phyloP scores from a whole-genome alignment of 106 monocot genomes.

The Phalaenopsis equestris region DNA sequence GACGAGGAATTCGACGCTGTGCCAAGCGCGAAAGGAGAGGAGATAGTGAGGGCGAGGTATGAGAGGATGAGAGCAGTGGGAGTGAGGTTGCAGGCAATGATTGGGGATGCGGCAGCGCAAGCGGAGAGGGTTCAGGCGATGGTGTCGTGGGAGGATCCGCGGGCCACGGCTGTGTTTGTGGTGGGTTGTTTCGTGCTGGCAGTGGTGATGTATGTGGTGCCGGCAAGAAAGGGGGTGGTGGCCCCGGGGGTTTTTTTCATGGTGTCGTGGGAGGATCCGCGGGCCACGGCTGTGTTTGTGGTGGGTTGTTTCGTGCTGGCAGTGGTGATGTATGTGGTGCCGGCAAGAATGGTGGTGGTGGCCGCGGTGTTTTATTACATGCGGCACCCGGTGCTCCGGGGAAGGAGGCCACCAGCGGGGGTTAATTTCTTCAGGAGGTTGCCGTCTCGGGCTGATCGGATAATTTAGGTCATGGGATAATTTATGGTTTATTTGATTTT shows the following conservation, averaged over 20 bases:
- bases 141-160: slow-evolving; percentile 69
- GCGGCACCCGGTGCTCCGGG: slow-evolving; percentile 18
- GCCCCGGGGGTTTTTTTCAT: slow-evolving; percentile 67
- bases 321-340: slow-evolving; percentile 45
- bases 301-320: slow-evolving; percentile 37
- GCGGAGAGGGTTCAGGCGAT: slow-evolving; percentile 69
- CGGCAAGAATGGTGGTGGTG: slow-evolving; percentile 37
- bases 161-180: slow-evolving; percentile 78
- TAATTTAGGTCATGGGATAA: slow-evolving; percentile 21
- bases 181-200: slow-evolving; percentile 37
- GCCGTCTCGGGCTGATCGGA: slow-evolving; percentile 60
- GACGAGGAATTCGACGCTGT: slow-evolving; percentile 85
- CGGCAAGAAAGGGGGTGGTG: slow-evolving; percentile 36
- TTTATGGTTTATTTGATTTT: too few species aligned
- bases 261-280: slow-evolving; percentile 69
- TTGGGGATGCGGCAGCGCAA: slow-evolving; percentile 69
- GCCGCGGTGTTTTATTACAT: slow-evolving; percentile 46
- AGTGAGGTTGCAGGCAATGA: slow-evolving; percentile 44
- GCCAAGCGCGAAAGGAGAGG: slow-evolving; percentile 44
- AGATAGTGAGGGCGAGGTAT: slow-evolving; percentile 66
- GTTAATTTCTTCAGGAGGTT: slow-evolving; percentile 82
- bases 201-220: slow-evolving; percentile 45
- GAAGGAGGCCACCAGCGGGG: slow-evolving; percentile 41
- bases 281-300: slow-evolving; percentile 78
- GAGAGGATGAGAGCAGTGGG: slow-evolving; percentile 51